These are phyloP conservation scores for Emiliania huxleyi DNA, from an alignment of 78 protist genomes.

Conservation along the genomic window DNA sequence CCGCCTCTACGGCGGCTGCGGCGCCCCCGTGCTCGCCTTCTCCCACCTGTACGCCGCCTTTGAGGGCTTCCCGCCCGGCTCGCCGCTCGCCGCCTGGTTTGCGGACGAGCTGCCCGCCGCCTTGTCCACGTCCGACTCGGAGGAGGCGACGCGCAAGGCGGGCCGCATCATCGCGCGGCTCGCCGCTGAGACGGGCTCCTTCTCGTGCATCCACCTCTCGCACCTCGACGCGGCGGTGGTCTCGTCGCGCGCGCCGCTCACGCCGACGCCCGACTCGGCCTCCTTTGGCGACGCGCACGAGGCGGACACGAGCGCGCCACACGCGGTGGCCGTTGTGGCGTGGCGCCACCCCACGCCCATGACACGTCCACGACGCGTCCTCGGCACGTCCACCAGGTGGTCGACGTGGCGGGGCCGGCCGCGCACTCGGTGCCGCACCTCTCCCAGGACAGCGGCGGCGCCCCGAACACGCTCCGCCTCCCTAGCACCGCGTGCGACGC, in stretches of 20 bases:
- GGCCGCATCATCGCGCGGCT: not conserved
- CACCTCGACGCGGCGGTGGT: not conserved
- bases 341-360: too few species aligned
- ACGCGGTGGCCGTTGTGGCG: too few species aligned
- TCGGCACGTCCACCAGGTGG: too few species aligned
- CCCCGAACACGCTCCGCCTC: not conserved
- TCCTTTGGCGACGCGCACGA: too few species aligned
- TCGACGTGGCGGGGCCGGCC: not conserved
- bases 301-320: too few species aligned
- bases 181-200: not conserved
- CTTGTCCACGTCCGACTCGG: not conserved
- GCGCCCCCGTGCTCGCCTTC: not conserved
- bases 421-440: not conserved
- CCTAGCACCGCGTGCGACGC: not conserved
- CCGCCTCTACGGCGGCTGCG: conserved; percentile 10
- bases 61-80: not conserved
- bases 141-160: not conserved
- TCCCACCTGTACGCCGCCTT: conserved; percentile 17
- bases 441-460: not conserved
- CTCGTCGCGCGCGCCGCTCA: too few species aligned
- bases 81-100: not conserved
- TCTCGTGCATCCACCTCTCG: not conserved
- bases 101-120: not conserved
- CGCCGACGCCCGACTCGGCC: too few species aligned
- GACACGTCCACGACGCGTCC: too few species aligned